These are phyloP conservation scores for Choiromyces venosus DNA, from an alignment of 495 filamentous ascomycete genomes.

Conservation along the genomic window DNA sequence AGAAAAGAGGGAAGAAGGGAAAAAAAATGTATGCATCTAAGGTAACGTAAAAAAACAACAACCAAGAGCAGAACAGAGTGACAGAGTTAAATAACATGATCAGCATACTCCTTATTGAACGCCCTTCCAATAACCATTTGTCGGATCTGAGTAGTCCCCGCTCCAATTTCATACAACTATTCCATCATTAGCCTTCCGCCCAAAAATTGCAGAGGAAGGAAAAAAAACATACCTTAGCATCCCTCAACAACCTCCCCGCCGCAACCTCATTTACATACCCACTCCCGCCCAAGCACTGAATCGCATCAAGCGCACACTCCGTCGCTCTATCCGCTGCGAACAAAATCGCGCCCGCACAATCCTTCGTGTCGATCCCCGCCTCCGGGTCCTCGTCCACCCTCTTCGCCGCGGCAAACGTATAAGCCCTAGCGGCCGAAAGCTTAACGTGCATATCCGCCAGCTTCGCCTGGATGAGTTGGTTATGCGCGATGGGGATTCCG, in stretches of 20 bases:
- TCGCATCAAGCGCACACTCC: slow-evolving; percentile 80
- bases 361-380: slow-evolving; percentile 71
- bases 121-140: slow-evolving; percentile 91
- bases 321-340: slow-evolving; percentile 93
- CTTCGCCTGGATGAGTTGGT: slow-evolving; percentile 89
- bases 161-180: slow-evolving; percentile 87
- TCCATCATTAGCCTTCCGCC: background rate
- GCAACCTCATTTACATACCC: slow-evolving; percentile 95
- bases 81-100: slow-evolving; percentile 33
- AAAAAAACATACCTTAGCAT: slow-evolving; percentile 58
- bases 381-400: slow-evolving; percentile 69
- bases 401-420: slow-evolving; percentile 72
- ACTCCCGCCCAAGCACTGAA: slow-evolving; percentile 91
- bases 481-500: slow-evolving; percentile 76
- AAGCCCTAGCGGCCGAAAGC: slow-evolving; percentile 70
- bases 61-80: no score
- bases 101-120: slow-evolving; percentile 82
- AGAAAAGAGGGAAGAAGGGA: no score
- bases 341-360: slow-evolving; percentile 90
- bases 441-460: slow-evolving; percentile 97
- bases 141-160: slow-evolving; percentile 88
- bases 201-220: slow-evolving; percentile 43
- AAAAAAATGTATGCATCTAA: background rate
- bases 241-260: slow-evolving; percentile 75
- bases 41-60: no score